Percentiles rank a stretch among this genome's conserved stretches.
Conservation (phyloP, 2,329 filamentous ascomycete genomes). For the Aureobasidium melanogenum region DNA sequence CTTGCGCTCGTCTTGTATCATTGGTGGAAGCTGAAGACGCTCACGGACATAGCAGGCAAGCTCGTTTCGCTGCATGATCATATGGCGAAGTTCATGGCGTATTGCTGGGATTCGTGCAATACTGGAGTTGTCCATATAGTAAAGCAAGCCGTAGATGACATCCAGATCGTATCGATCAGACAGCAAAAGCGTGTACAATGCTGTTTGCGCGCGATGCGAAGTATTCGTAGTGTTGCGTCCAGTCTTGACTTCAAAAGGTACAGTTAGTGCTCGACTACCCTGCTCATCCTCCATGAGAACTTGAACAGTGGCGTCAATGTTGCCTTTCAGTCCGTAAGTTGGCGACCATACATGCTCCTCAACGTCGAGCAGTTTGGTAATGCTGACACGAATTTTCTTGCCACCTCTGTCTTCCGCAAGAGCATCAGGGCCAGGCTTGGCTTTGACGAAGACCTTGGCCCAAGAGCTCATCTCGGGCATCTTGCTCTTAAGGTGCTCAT, state of each 20-base stretch:
- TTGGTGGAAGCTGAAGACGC: constrained; percentile 71
- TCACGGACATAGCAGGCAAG: constrained; percentile 79
- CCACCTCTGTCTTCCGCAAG: constrained; percentile 72
- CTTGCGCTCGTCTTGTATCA: constrained; percentile 72
- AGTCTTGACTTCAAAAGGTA: constrained; percentile 93
- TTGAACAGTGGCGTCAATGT: constrained; percentile 94
- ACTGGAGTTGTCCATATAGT: constrained; percentile 87
- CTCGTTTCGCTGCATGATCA: constrained; percentile 93
- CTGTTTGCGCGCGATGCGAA: constrained; percentile 85
- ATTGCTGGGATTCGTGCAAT: constrained; percentile 79
- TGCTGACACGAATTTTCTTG: constrained; percentile 67
- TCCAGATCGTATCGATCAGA: constrained; percentile 94
- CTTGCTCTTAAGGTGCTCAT: constrained; percentile 73
- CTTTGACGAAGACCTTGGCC: constrained; percentile 72
- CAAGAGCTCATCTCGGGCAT: constrained; percentile 73
- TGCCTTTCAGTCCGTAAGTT: constrained; percentile 93
- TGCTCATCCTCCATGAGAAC: constrained; percentile 66
- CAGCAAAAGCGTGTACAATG: constrained; percentile 83
- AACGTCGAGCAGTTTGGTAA: constrained; percentile 90
- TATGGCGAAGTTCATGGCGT: constrained; percentile 80
- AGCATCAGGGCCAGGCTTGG: constrained; percentile 59
- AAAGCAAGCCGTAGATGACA: constrained; percentile 81
- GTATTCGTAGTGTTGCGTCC: constrained; percentile 70
- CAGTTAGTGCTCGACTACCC: constrained; percentile 60
- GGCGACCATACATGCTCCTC: constrained; percentile 99